phyloP scores from a whole-genome alignment of 768 basidiomycete species.

The Kwoniella europaea region DNA sequence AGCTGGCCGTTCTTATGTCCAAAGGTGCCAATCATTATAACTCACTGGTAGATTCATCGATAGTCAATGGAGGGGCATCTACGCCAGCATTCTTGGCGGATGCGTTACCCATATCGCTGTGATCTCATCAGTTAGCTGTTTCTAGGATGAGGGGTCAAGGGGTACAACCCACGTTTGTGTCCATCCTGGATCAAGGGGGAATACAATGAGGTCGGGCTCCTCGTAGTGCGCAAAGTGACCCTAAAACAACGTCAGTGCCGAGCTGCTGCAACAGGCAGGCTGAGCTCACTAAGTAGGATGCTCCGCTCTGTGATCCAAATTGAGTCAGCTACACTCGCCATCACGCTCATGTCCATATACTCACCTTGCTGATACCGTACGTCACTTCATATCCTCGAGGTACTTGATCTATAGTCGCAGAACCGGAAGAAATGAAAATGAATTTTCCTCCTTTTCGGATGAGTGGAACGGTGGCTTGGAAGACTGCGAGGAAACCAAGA shows the following conservation, averaged over 20 bases:
- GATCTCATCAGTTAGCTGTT: not conserved
- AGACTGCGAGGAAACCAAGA: slow-evolving; percentile 28
- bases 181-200: slow-evolving; percentile 32
- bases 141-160: no score
- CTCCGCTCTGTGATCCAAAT: not conserved
- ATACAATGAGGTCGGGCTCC: slow-evolving; percentile 23
- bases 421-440: slow-evolving; percentile 30
- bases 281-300: not conserved
- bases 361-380: slow-evolving; percentile 26
- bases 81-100: slow-evolving; percentile 16
- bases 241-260: not conserved
- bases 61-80: slow-evolving; percentile 7
- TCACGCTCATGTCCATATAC: not conserved
- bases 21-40: not conserved
- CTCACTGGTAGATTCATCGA: slow-evolving; percentile 9
- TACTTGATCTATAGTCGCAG: slow-evolving; percentile 27
- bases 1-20: no score
- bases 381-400: slow-evolving; percentile 18
- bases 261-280: not conserved
- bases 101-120: slow-evolving; percentile 17
- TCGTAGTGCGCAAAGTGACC: slow-evolving; percentile 21
- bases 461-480: slow-evolving; percentile 26
- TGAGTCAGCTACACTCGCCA: not conserved
- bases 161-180: slow-evolving; percentile 24
- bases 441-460: slow-evolving; percentile 20